phyloP scores from a whole-genome alignment of 768 basidiomycete species.

The Kwoniella mangroviensis region DNA sequence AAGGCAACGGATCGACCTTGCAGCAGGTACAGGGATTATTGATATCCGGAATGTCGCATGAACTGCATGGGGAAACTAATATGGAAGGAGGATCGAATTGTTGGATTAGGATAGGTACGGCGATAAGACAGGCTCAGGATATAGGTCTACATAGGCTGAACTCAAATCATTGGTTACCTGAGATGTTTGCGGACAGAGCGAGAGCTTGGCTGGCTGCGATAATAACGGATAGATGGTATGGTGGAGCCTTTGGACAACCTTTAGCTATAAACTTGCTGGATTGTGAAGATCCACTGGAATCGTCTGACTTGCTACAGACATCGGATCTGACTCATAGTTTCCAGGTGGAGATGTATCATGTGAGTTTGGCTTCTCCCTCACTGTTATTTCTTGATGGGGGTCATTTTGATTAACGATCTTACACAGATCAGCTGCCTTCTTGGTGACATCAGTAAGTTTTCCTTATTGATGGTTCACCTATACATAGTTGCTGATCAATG shows the following conservation, averaged over 20 bases:
- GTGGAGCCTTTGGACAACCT: constrained; percentile 21
- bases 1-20: constrained; percentile 16
- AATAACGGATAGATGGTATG: constrained; percentile 25
- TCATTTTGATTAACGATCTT: neutral
- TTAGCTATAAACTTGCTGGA: constrained; percentile 16
- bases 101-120: constrained; percentile 20
- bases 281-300: constrained; percentile 22
- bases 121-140: constrained; percentile 25
- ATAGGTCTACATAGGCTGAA: constrained; percentile 25
- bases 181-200: constrained; percentile 23
- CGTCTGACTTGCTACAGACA: constrained; percentile 11
- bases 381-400: neutral
- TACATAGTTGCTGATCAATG: neutral
- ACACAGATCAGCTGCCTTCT: constrained; percentile 22
- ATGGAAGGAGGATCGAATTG: constrained; percentile 28
- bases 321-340: constrained; percentile 16
- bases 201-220: constrained; percentile 21
- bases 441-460: constrained; percentile 22
- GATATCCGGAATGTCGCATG: constrained; percentile 27
- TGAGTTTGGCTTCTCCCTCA: neutral
- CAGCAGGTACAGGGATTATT: constrained; percentile 20
- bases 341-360: constrained; percentile 21
- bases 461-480: too few relatives aligned
- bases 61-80: constrained; percentile 24
- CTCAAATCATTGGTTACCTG: constrained; percentile 16